These are phyloP conservation scores for Umbelopsis sp. DNA, from an alignment of 192 early-diverging fungal genomes.

Conservation along the genomic window DNA sequence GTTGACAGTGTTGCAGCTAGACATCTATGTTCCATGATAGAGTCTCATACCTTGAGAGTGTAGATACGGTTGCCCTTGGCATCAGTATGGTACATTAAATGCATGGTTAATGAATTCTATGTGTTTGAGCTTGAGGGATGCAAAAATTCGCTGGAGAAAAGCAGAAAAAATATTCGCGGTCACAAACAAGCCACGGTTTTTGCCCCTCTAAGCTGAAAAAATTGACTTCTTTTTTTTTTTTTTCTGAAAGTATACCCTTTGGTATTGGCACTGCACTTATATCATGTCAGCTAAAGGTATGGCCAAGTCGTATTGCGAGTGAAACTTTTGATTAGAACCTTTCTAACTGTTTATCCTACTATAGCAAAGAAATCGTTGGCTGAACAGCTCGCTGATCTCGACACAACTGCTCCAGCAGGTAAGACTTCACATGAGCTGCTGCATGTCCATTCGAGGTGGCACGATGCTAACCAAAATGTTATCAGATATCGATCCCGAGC, in stretches of 20 bases:
- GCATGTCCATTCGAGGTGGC: not conserved
- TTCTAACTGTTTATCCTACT: not conserved
- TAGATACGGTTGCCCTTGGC: conserved; percentile 87
- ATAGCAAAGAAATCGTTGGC: conserved; percentile 49
- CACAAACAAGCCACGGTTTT: conserved; percentile 18
- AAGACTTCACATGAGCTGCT: not conserved
- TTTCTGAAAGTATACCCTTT: not conserved
- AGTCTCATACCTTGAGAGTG: conserved; percentile 82
- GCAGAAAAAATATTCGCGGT: conserved; percentile 15
- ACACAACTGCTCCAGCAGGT: conserved; percentile 59
- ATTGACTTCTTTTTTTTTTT: conserved; percentile 16
- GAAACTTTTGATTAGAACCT: not conserved
- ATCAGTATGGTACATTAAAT: conserved; percentile 89
- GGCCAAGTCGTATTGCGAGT: not conserved
- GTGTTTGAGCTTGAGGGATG: not conserved
- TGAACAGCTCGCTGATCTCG: conserved; percentile 55
- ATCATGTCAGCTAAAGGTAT: conserved; percentile 17
- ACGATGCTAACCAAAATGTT: not conserved
- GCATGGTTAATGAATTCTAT: conserved; percentile 59
- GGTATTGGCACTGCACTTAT: not conserved
- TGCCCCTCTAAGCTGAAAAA: too few relatives aligned
- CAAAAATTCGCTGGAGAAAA: conserved; percentile 4
- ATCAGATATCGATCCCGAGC: conserved; percentile 74
- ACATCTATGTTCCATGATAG: not conserved
- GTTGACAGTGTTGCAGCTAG: not conserved